Conservation (phyloP, 164 flowering plant genomes). For the Magnolia kwangsiensis region DNA sequence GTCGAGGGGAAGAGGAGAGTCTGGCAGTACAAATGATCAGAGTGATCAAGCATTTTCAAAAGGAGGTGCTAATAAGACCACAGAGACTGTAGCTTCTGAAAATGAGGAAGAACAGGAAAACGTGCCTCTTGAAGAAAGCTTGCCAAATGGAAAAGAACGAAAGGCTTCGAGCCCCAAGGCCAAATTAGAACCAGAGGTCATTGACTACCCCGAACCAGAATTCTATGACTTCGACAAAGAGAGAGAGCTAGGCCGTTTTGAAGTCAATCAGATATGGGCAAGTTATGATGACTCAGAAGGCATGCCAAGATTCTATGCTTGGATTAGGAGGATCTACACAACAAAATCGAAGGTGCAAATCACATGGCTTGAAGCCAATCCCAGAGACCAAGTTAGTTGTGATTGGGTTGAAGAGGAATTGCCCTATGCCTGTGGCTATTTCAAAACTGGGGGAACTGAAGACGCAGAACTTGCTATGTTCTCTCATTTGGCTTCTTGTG, state of each 20-base stretch:
- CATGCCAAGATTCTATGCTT: slow-evolving; percentile 64
- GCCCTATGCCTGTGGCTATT: slow-evolving; percentile 51
- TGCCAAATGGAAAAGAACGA: not conserved
- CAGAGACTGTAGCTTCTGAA: not conserved
- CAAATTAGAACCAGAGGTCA: not conserved
- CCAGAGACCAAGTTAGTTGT: slow-evolving; percentile 23
- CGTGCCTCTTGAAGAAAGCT: not conserved
- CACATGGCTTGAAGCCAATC: slow-evolving; percentile 50
- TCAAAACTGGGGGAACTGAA: slow-evolving; percentile 21
- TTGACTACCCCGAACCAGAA: slow-evolving; percentile 7
- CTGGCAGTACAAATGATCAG: not conserved
- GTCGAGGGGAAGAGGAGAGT: not conserved
- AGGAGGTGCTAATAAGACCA: not conserved
- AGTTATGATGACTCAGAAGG: slow-evolving; percentile 44
- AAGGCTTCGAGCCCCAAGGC: not conserved
- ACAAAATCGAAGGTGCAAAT: slow-evolving; percentile 35
- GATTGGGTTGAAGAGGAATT: slow-evolving; percentile 30
- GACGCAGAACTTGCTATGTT: slow-evolving; percentile 29
- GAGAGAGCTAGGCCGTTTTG: slow-evolving; percentile 26
- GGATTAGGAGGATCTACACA: slow-evolving; percentile 25
- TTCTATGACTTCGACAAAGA: slow-evolving; percentile 19
- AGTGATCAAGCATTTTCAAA: not conserved
- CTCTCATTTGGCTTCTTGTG: slow-evolving; percentile 35
- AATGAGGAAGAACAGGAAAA: not conserved
- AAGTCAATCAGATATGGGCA: slow-evolving; percentile 53